Evolutionary conservation across 305 asterid species (phyloP).

Genomic region (Ilex paraguariensis): DNA sequence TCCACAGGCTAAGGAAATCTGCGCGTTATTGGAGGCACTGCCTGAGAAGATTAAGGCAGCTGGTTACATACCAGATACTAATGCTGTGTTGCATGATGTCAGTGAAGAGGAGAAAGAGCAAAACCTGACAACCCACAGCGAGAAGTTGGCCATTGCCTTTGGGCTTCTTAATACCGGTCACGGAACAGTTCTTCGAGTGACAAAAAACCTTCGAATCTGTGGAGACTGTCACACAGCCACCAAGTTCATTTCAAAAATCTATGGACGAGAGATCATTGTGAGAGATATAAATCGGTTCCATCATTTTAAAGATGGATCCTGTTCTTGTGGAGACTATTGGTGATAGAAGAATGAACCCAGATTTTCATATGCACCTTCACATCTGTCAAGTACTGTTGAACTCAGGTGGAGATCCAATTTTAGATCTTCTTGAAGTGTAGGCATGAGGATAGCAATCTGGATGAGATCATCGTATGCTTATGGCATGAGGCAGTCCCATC

Average conservation of each 20-base stretch:
- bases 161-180: slow-evolving; percentile 57
- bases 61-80: slow-evolving; percentile 64
- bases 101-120: slow-evolving; percentile 73
- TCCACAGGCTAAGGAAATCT: slow-evolving; percentile 33
- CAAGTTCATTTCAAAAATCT: slow-evolving; percentile 49
- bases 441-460: too few species aligned
- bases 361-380: too few species aligned
- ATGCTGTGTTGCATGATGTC: slow-evolving; percentile 64
- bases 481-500: too few species aligned
- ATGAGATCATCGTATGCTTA: too few species aligned
- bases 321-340: slow-evolving; percentile 84
- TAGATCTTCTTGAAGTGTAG: too few species aligned
- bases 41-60: slow-evolving; percentile 56
- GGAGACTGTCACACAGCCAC: slow-evolving; percentile 71
- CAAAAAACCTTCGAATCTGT: slow-evolving; percentile 78
- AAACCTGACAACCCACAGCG: slow-evolving; percentile 51
- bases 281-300: slow-evolving; percentile 81
- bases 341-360: slow-evolving; percentile 13
- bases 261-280: slow-evolving; percentile 58
- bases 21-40: slow-evolving; percentile 46
- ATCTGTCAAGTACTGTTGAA: too few species aligned
- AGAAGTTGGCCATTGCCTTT: slow-evolving; percentile 75
- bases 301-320: slow-evolving; percentile 56
- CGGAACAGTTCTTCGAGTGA: slow-evolving; percentile 45
- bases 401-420: too few species aligned